Evolutionary conservation across 768 basidiomycete genomes (phyloP), one percentile per base, ranked within the genome.

Genomic region (Lenzites betulinus): DNA sequence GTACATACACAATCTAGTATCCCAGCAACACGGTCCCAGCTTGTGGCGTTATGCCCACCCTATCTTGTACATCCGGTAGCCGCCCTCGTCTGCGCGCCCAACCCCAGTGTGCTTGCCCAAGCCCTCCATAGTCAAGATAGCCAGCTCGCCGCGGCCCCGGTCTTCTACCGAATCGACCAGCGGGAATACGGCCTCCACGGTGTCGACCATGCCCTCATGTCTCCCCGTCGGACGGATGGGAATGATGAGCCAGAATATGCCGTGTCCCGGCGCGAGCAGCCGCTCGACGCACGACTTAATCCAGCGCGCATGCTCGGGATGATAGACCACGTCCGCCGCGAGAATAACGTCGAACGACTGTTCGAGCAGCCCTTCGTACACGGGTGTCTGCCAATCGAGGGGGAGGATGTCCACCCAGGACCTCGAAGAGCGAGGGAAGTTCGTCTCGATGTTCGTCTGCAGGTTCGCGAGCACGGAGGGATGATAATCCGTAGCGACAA

Each of bases 321-420:
- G 81, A 71, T 93, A 93, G 9, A 93, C 78, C 53, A 92, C 85
- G 65, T 94, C 91, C 33, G 92, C 90, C 0, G 86, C 92, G 39
- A 94, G 75, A 33, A 94, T 80, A 23, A 91, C 68, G 55, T 92
- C 86, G 73, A 89, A 92, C 2, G 80, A 74, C 33, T 64, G 56
- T 43, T 73, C 70, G 33, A 75, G 60, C 0, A 79, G 78, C 0
- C 73, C 63, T 1, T 70, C 69, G 49, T 68, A 63, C 2, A 69
- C 62, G 3, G 87, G 83, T 18, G 70, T 49, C 54, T 82, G 78
- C 92, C 92, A 93, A 67, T 92, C 89, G 33, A 93, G 80, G 22
- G 72, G 59, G 9, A 72, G 70, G 28, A 90, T 83, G 3, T 69
- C 65, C 25, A 89, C 73, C 33, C 69, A 66, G 8, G 69, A 39